A percentile compares a stretch with the other conserved stretches of the same genome.
phyloP scores from a whole-genome alignment of 306 rosid species.

The Hippophae rhamnoides region DNA sequence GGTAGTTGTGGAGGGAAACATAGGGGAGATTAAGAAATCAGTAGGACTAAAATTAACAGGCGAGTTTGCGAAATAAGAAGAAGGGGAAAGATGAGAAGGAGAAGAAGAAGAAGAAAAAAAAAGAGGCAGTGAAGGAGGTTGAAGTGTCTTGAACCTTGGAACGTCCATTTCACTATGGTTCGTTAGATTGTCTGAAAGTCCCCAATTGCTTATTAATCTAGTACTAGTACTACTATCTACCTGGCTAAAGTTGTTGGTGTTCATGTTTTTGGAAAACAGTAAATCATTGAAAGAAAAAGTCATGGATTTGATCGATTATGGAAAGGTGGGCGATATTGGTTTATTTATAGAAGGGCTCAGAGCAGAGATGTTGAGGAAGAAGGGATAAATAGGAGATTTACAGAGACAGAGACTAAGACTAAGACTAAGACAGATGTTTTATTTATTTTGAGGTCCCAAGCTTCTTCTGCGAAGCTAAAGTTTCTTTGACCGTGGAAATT shows the following conservation, averaged over 20 bases:
- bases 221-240: slow-evolving; percentile 6
- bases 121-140: slow-evolving; percentile 51
- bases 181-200: slow-evolving; percentile 24
- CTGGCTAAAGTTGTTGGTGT: slow-evolving; percentile 26
- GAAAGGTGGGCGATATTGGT: neutral
- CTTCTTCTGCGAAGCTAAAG: slow-evolving; percentile 46
- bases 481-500: slow-evolving; percentile 81
- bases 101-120: slow-evolving; percentile 4
- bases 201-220: slow-evolving; percentile 18
- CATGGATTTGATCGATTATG: slow-evolving; percentile 13
- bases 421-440: too few relatives aligned
- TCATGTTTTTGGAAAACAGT: slow-evolving; percentile 27
- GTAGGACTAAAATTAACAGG: slow-evolving; percentile 48
- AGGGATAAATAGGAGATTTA: neutral
- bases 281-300: slow-evolving; percentile 39
- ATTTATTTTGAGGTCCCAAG: slow-evolving; percentile 1
- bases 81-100: slow-evolving; percentile 41
- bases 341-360: slow-evolving; percentile 11
- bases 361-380: neutral
- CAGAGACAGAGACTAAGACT: too few relatives aligned
- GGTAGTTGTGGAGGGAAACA: slow-evolving; percentile 26
- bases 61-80: slow-evolving; percentile 36
- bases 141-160: slow-evolving; percentile 55
- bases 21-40: slow-evolving; percentile 54
- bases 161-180: slow-evolving; percentile 26